phyloP scores from a whole-genome alignment of 768 basidiomycete genomes.

The Rhizopogon roseolus region DNA sequence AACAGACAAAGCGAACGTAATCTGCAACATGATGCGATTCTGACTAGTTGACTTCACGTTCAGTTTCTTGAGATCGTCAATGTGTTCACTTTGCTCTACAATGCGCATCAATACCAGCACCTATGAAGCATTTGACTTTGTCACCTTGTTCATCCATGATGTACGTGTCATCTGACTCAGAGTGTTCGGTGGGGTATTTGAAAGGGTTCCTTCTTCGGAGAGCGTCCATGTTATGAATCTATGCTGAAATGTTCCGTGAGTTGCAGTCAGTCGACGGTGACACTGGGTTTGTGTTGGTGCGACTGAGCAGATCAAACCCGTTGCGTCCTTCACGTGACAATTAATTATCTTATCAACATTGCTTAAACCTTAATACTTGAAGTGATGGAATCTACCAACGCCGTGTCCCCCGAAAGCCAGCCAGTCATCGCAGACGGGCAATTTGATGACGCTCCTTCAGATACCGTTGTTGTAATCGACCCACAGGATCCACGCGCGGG shows the following conservation, averaged over 20 bases:
- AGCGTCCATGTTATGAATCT: slow-evolving; percentile 14
- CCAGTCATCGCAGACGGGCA: slow-evolving; percentile 43
- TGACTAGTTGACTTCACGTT: slow-evolving; percentile 38
- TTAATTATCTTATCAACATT: neutral
- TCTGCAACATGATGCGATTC: slow-evolving; percentile 35
- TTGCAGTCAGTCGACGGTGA: neutral
- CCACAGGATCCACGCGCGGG: slow-evolving; percentile 17
- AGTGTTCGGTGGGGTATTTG: slow-evolving; percentile 21
- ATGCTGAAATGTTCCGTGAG: neutral
- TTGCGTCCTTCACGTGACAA: neutral
- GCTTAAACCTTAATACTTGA: neutral
- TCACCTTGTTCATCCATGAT: slow-evolving; percentile 54
- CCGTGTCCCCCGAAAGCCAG: slow-evolving; percentile 15
- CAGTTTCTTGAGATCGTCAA: slow-evolving; percentile 42
- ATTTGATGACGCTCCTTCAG: slow-evolving; percentile 49
- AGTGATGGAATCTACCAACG: neutral
- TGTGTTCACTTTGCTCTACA: slow-evolving; percentile 58
- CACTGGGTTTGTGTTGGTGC: neutral
- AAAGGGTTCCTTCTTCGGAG: slow-evolving; percentile 46
- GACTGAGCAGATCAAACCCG: no score
- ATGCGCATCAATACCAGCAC: slow-evolving; percentile 1
- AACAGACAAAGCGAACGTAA: slow-evolving; percentile 39
- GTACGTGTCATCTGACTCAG: slow-evolving; percentile 15
- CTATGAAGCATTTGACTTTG: neutral
- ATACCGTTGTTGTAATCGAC: slow-evolving; percentile 18